Evolutionary conservation across 805 yeast genomes (phyloP).

Genomic region (Kuraishia floccosa): DNA sequence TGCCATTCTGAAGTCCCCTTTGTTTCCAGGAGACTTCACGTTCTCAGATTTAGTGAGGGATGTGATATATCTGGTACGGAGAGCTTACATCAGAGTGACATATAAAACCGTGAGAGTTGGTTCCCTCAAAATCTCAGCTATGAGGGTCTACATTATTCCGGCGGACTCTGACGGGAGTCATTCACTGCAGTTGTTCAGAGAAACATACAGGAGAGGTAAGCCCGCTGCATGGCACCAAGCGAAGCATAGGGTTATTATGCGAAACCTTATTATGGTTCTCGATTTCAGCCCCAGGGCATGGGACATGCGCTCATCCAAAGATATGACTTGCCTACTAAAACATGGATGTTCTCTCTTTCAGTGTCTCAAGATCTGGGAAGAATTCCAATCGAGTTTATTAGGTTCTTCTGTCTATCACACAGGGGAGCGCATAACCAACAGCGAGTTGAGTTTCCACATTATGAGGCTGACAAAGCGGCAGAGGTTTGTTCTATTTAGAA

Average conservation of each 20-base stretch:
- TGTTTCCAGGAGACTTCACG: slow-evolving; percentile 5
- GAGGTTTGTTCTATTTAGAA: slow-evolving; percentile 5
- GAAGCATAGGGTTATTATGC: slow-evolving; percentile 19
- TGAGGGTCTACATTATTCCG: slow-evolving; percentile 39
- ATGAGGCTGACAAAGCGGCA: slow-evolving; percentile 20
- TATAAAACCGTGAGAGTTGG: slow-evolving; percentile 16
- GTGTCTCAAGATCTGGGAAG: slow-evolving; percentile 6
- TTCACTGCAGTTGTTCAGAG: slow-evolving; percentile 23
- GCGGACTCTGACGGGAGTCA: slow-evolving; percentile 25
- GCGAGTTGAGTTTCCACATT: slow-evolving; percentile 16
- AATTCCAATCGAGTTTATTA: slow-evolving; percentile 8
- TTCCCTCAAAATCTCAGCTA: slow-evolving; percentile 9
- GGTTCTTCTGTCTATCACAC: slow-evolving; percentile 6
- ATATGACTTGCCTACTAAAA: slow-evolving; percentile 3
- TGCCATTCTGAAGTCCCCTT: slow-evolving; percentile 5
- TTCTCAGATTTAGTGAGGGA: slow-evolving; percentile 18
- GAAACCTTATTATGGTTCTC: slow-evolving; percentile 22
- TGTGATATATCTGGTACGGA: slow-evolving; percentile 29
- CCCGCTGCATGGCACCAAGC: slow-evolving; percentile 20
- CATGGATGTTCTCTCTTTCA: slow-evolving; percentile 8
- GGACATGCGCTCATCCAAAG: slow-evolving; percentile 10
- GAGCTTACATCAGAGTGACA: slow-evolving; percentile 32
- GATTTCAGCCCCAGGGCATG: slow-evolving; percentile 31
- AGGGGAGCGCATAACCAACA: slow-evolving; percentile 2
- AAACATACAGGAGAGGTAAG: slow-evolving; percentile 18